A percentile compares a stretch with the other conserved stretches of the same genome.
These are phyloP conservation scores for Wickerhamomyces pijperi DNA, from an alignment of 805 yeast species.

Conservation along the genomic window DNA sequence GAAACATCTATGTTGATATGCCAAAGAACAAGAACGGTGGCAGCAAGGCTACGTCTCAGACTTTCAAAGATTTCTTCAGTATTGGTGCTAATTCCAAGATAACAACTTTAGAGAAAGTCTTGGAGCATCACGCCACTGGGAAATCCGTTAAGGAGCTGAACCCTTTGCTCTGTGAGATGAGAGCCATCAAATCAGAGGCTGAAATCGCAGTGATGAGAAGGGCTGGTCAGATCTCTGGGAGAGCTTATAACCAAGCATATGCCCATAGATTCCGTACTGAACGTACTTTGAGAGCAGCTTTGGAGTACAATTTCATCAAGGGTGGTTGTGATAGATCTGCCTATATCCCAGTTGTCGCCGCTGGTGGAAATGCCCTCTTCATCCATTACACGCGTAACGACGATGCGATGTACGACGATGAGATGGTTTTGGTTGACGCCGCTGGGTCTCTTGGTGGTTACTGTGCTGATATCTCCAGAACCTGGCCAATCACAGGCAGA, in stretches of 20 bases:
- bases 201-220: conserved; percentile 73
- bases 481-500: conserved; percentile 82
- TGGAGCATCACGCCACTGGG: conserved; percentile 16
- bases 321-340: conserved; percentile 90
- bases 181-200: conserved; percentile 64
- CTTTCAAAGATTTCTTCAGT: conserved; percentile 21
- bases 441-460: conserved; percentile 92
- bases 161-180: conserved; percentile 31
- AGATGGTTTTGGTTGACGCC: conserved; percentile 87
- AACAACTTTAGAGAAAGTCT: conserved; percentile 18
- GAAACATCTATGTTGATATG: conserved; percentile 45
- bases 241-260: conserved; percentile 77
- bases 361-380: conserved; percentile 80
- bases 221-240: conserved; percentile 74
- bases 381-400: conserved; percentile 93
- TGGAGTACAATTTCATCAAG: conserved; percentile 71
- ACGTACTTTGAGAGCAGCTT: conserved; percentile 63
- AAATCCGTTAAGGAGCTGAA: conserved; percentile 33
- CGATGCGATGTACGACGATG: conserved; percentile 64
- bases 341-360: conserved; percentile 92
- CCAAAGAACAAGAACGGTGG: conserved; percentile 16
- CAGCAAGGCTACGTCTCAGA: conserved; percentile 9
- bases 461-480: conserved; percentile 89
- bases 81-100: conserved; percentile 15
- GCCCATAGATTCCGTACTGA: conserved; percentile 59